Base-by-base conservation (phyloP, 257 asterid genomes). In the Ilex asprella region DNA sequence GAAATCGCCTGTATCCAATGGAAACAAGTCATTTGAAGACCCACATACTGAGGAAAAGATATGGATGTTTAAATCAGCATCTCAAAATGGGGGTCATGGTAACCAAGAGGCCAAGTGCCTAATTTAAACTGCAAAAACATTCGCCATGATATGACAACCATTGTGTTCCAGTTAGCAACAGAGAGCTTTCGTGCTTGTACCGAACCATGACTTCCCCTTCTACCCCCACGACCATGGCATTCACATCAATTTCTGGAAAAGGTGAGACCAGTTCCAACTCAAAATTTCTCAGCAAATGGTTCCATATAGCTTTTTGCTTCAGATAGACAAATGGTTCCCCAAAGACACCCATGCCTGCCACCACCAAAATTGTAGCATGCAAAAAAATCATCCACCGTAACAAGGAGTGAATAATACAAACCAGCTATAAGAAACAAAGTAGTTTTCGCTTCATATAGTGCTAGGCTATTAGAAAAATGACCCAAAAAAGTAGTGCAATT, bases 321-420 rank as follows among this genome's bases (percentile, higher is more conserved):
- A 91, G 74, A 77, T 91, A 91, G 0, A 96, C 98, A 67, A 91
- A 91, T 8, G 98, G 96, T 81, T 91, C 98, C 6, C 98, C 98
- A 3, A 21, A 91, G 73, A 68, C 96, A 91, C 2, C 96, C 98
- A 7, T 91, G 98, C 79, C 96, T 82, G 46, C 98, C 98, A 3
- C 98, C 96, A 8, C 98, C 98, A 16, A 88, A 91, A 2, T 21
- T 21, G 0, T 21, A 21, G 27, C 27, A 21, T 1, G 27, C 27
- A 21, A 21, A 21, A 21, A 21, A 21, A 21, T 21, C 27, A 21
- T 21, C 27, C 27, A 21, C 27, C 27, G 27, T 21, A 21, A 21
- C 27, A 21, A 21, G 27, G 27, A 21, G 27, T 21, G 27, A 21
- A 21, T 21, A 21, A 21, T 21, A 21, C 27, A 21, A 21, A 21